Conservation (phyloP, 139 green algal genomes). For the Chlamydomonas incerta region DNA sequence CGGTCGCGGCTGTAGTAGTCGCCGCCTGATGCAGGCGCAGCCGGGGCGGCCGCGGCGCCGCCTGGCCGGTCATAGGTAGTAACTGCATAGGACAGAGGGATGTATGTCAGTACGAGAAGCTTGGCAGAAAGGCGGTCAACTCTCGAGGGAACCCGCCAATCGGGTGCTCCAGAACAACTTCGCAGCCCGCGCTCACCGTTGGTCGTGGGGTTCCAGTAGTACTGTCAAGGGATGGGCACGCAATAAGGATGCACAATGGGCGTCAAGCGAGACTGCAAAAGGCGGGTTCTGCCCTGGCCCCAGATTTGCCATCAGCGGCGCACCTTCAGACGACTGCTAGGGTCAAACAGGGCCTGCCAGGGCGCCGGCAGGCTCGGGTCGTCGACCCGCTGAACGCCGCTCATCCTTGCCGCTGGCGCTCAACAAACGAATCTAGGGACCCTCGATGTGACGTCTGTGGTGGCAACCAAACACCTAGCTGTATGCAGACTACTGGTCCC, state of each 20-base stretch:
- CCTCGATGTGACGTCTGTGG: not conserved
- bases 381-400: slow-evolving; percentile 42
- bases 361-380: slow-evolving; percentile 48
- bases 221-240: slow-evolving; percentile 39
- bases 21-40: slow-evolving; percentile 12
- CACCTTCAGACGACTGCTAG: slow-evolving; percentile 47
- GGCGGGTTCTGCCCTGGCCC: too few species aligned
- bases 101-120: not conserved
- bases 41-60: not conserved
- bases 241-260: not conserved
- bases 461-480: too few species aligned
- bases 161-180: too few species aligned
- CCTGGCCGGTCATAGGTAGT: slow-evolving; percentile 81
- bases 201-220: slow-evolving; percentile 91
- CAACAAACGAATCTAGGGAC: not conserved
- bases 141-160: too few species aligned
- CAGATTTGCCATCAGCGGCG: not conserved
- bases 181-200: slow-evolving; percentile 65
- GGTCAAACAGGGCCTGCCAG: slow-evolving; percentile 70
- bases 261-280: not conserved
- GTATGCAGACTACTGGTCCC: too few species aligned
- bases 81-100: slow-evolving; percentile 32
- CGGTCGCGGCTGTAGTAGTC: slow-evolving; percentile 23
- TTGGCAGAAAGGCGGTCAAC: not conserved
- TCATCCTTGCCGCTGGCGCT: slow-evolving; percentile 28